These are phyloP conservation scores for Fusarium pseudoanthophilum DNA, from an alignment of 2,329 filamentous ascomycete species.

Conservation along the genomic window DNA sequence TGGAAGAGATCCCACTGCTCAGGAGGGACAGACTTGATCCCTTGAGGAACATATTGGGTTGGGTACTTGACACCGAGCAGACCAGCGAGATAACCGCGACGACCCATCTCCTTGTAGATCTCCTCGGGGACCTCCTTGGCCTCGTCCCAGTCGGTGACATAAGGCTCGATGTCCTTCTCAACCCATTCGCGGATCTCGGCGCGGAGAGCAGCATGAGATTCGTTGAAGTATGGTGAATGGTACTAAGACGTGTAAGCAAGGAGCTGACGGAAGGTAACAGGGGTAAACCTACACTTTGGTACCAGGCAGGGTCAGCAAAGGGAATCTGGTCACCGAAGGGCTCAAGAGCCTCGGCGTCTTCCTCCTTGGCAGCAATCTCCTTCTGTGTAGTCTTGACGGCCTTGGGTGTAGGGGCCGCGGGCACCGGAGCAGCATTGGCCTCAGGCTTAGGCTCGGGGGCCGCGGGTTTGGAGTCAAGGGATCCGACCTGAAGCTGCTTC, in stretches of 20 bases:
- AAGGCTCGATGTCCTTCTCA: slow-evolving; percentile 86
- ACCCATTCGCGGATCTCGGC: slow-evolving; percentile 94
- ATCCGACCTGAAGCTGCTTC: slow-evolving; percentile 81
- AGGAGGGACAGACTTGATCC: slow-evolving; percentile 79
- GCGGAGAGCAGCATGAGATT: slow-evolving; percentile 90
- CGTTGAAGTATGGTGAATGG: slow-evolving; percentile 96
- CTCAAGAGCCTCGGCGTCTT: slow-evolving; percentile 80
- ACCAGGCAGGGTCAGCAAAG: slow-evolving; percentile 93
- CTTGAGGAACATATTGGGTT: slow-evolving; percentile 74
- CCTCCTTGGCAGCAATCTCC: slow-evolving; percentile 55
- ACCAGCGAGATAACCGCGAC: slow-evolving; percentile 92
- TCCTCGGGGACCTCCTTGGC: slow-evolving; percentile 86
- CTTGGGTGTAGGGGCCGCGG: slow-evolving; percentile 50
- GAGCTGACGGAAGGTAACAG: not conserved
- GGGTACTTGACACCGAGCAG: slow-evolving; percentile 88
- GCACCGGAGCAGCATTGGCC: slow-evolving; percentile 55
- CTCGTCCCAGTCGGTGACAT: slow-evolving; percentile 97
- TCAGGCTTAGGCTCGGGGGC: slow-evolving; percentile 86
- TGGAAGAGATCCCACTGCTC: slow-evolving; percentile 99
- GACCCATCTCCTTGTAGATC: slow-evolving; percentile 96
- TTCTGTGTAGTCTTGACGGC: slow-evolving; percentile 54
- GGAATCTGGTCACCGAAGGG: slow-evolving; percentile 88
- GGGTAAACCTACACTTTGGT: slow-evolving; percentile 77
- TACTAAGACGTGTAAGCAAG: slow-evolving; percentile 66
- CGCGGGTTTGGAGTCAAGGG: slow-evolving; percentile 86